Conservation (phyloP, 305 asterid species). For the Salvia sclarea region DNA sequence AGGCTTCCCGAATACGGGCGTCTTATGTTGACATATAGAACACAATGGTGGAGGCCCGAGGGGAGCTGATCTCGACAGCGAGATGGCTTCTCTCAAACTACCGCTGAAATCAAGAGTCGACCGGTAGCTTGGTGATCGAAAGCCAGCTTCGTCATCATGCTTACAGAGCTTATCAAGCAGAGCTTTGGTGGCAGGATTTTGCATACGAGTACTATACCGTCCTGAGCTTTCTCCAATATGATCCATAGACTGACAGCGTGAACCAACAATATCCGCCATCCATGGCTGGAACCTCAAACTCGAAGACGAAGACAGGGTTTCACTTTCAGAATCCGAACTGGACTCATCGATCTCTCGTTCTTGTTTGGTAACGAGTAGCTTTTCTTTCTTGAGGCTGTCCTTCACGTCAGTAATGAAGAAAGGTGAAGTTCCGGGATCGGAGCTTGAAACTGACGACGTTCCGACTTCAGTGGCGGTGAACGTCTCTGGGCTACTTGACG, state of each 20-base stretch:
- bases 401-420: constrained; percentile 50
- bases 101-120: constrained; percentile 67
- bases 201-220: constrained; percentile 43
- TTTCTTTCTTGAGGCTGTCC: constrained; percentile 52
- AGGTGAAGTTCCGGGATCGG: constrained; percentile 96
- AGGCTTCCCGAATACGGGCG: constrained; percentile 92
- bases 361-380: constrained; percentile 43
- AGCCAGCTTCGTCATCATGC: constrained; percentile 57
- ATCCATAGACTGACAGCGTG: constrained; percentile 53
- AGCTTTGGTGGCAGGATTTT: constrained; percentile 49
- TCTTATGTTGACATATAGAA: constrained; percentile 91
- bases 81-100: constrained; percentile 75
- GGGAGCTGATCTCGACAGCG: constrained; percentile 64
- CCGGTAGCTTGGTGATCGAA: constrained; percentile 65
- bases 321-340: constrained; percentile 76
- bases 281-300: constrained; percentile 93
- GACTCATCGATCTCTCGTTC: constrained; percentile 57
- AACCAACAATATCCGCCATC: constrained; percentile 62
- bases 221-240: constrained; percentile 49
- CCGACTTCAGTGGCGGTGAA: constrained; percentile 92
- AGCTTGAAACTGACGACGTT: constrained; percentile 92
- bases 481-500: constrained; percentile 94
- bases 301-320: constrained; percentile 75
- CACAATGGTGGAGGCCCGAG: constrained; percentile 94
- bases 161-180: constrained; percentile 64